Evolutionary conservation across 768 basidiomycete genomes (phyloP), one percentile per base, ranked within the genome.

Genomic region (Pleurotus ostreatus): DNA sequence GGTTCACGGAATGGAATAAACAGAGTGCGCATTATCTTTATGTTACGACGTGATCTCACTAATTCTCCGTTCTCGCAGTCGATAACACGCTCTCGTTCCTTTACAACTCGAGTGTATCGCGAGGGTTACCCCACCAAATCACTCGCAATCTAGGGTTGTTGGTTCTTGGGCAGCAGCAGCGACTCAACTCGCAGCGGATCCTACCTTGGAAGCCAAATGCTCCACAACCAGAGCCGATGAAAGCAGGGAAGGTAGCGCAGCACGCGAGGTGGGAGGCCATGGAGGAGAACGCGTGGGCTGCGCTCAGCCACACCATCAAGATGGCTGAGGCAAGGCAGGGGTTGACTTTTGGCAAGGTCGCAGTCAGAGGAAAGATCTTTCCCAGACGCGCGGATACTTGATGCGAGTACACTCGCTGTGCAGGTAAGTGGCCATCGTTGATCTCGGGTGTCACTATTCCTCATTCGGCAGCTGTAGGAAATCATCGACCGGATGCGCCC

Each of bases 51-150:
- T 37, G 41, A 49, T 41, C 22, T n/a, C 26, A 5, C 4, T 54
- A 13, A 16, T 40, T 26, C 15, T 5, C 46, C 64, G 55, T 55
- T 53, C 55, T 55, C 18, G 5, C 57, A 92, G 89, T 88, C 68
- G 88, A 91, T 62, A 78, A 76, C 57, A 89, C 88, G 0, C 74
- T 91, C 40, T 74, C 75, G 30, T 60, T 91, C 7, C 65, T 91
- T 46, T 77, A 81, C 68, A 80, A 75, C 23, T 85, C 89, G n/a
- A 78, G 81, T 3, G 73, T 74, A 56, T 78, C 81, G 34, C 80
- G 86, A 23, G 89, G 89, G 12, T 68, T 87, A 12, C 67, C 87
- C 9, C 84, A 88, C 63, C 71, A 70, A 56, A 61, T 83, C 5
- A 83, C 85, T 5, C 78, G 78, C 15, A 88, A 89, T 61, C 68